A percentile compares a stretch with the other conserved stretches of the same genome.
Evolutionary conservation across 495 filamentous ascomycete species (phyloP).

Genomic region (Penicillium desertorum): DNA sequence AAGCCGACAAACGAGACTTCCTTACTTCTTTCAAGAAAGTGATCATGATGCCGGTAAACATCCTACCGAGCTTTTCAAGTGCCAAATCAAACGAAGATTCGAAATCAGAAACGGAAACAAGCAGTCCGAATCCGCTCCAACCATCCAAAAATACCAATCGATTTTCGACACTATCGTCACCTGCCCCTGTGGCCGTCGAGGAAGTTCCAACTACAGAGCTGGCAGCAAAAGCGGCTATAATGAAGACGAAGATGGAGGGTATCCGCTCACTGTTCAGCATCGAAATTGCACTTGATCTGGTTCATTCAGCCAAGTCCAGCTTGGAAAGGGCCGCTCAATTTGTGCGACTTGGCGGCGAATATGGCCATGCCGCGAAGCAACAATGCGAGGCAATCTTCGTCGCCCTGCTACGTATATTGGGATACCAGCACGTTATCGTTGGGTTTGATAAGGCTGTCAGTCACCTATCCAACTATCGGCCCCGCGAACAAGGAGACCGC

Average conservation of each 20-base stretch:
- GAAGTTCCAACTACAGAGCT: conserved; percentile 84
- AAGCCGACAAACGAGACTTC: conserved; percentile 96
- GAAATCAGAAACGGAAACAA: conserved; percentile 37
- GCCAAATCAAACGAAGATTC: conserved; percentile 44
- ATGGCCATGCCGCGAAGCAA: conserved; percentile 78
- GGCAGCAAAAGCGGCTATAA: conserved; percentile 92
- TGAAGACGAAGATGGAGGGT: conserved; percentile 90
- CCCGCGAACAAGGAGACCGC: conserved; percentile 77
- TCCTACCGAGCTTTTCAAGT: conserved; percentile 65
- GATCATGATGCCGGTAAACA: conserved; percentile 96
- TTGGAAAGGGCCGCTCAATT: conserved; percentile 84
- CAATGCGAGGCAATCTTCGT: conserved; percentile 94
- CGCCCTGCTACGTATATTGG: conserved; percentile 74
- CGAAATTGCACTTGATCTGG: conserved; percentile 85
- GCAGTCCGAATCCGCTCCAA: conserved; percentile 29
- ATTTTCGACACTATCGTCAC: conserved; percentile 50
- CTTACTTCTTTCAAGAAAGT: conserved; percentile 97
- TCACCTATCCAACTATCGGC: conserved; percentile 88
- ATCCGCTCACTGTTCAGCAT: conserved; percentile 95
- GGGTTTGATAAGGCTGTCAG: conserved; percentile 91
- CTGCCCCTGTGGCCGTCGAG: conserved; percentile 50
- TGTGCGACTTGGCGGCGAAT: conserved; percentile 72
- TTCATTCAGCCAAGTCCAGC: conserved; percentile 86
- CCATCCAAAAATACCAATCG: conserved; percentile 52
- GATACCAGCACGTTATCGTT: conserved; percentile 79